Evolutionary conservation across 1,139 yeast genomes (phyloP).

Genomic region (Geotrichum candidum): DNA sequence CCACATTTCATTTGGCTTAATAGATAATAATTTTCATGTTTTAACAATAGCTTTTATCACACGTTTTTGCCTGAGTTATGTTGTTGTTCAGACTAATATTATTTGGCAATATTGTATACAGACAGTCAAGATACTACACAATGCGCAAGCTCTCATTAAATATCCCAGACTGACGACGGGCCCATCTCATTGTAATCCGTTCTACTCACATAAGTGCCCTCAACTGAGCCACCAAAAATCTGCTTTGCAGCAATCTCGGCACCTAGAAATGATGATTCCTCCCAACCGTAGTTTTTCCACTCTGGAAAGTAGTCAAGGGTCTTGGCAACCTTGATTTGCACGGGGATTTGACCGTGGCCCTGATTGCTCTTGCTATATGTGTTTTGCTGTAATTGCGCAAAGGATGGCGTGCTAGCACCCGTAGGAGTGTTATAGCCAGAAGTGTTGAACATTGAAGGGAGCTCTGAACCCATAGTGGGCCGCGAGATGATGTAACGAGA

Average conservation of each 20-base stretch:
- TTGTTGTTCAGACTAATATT: background rate
- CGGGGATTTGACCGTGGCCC: conserved; percentile 63
- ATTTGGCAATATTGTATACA: background rate
- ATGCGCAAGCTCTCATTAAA: conserved; percentile 20
- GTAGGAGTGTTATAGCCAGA: conserved; percentile 34
- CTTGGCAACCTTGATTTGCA: conserved; percentile 58
- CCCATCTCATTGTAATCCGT: conserved; percentile 76
- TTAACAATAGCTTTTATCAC: background rate
- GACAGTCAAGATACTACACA: background rate
- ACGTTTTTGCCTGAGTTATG: background rate
- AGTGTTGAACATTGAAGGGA: conserved; percentile 36
- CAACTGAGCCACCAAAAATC: conserved; percentile 56
- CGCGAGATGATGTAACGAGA: conserved; percentile 50
- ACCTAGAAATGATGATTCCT: conserved; percentile 73
- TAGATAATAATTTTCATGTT: background rate
- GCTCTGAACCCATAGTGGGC: conserved; percentile 35
- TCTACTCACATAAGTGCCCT: conserved; percentile 60
- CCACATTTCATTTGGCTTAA: too few relatives aligned
- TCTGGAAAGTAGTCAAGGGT: conserved; percentile 91
- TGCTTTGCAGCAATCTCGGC: conserved; percentile 86
- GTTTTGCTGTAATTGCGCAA: conserved; percentile 17
- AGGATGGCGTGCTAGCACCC: conserved; percentile 26
- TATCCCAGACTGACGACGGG: conserved; percentile 57
- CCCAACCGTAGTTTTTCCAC: conserved; percentile 84
- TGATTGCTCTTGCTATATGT: conserved; percentile 26